Evolutionary conservation across 495 filamentous ascomycete species (phyloP).

Genomic region (Penicillium canescens): DNA sequence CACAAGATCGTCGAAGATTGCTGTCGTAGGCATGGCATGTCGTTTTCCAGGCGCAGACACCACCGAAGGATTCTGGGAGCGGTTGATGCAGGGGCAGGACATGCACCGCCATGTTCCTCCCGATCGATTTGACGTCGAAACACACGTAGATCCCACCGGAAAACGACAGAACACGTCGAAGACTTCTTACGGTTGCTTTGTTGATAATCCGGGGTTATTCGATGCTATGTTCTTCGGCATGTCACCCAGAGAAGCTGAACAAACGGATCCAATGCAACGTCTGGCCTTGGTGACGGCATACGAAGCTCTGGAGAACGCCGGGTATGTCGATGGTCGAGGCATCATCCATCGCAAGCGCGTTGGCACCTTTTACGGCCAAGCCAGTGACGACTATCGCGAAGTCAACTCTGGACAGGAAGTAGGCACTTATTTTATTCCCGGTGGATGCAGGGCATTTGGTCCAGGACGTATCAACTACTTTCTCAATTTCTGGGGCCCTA

Average conservation of each 20-base stretch:
- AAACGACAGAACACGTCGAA: slow-evolving; percentile 32
- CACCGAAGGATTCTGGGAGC: slow-evolving; percentile 38
- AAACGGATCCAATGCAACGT: slow-evolving; percentile 78
- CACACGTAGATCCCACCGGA: slow-evolving; percentile 38
- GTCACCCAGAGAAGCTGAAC: slow-evolving; percentile 49
- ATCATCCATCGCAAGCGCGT: slow-evolving; percentile 49
- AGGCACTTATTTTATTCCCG: slow-evolving; percentile 78
- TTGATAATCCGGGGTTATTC: slow-evolving; percentile 34
- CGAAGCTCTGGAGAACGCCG: slow-evolving; percentile 77
- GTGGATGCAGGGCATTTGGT: slow-evolving; percentile 69
- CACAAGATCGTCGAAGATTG: slow-evolving; percentile 29
- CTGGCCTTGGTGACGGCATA: slow-evolving; percentile 72
- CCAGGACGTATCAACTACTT: slow-evolving; percentile 50
- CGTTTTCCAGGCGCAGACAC: slow-evolving; percentile 34
- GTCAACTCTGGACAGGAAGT: slow-evolving; percentile 71
- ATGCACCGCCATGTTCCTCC: slow-evolving; percentile 35
- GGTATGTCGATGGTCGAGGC: slow-evolving; percentile 29
- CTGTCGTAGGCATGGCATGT: slow-evolving; percentile 44
- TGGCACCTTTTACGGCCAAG: slow-evolving; percentile 77
- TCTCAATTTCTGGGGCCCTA: slow-evolving; percentile 69
- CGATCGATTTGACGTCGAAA: slow-evolving; percentile 41
- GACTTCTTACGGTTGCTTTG: slow-evolving; percentile 39
- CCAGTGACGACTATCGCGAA: slow-evolving; percentile 76
- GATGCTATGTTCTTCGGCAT: slow-evolving; percentile 38
- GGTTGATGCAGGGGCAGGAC: slow-evolving; percentile 36